These are phyloP conservation scores for Cucurbita argyrosperma DNA, from an alignment of 306 rosid genomes.

Conservation along the genomic window DNA sequence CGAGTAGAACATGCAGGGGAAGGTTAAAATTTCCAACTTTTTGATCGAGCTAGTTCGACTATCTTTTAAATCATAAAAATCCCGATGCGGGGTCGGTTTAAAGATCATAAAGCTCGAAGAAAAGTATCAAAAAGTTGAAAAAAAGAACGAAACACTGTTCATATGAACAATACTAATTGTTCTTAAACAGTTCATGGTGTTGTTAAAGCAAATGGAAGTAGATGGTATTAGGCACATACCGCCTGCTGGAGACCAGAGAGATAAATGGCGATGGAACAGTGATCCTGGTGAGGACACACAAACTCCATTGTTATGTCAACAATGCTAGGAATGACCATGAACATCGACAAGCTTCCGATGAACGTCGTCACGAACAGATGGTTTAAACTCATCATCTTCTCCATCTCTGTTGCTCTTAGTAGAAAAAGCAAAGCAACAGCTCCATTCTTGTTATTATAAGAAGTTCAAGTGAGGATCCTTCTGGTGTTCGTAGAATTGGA, in stretches of 20 bases:
- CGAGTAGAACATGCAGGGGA: too few species aligned
- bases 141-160: too few species aligned
- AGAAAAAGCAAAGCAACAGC: neutral
- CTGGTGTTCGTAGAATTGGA: neutral
- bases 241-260: slow-evolving; percentile 64
- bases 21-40: too few species aligned
- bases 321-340: slow-evolving; percentile 32
- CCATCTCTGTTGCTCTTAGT: slow-evolving; percentile 10
- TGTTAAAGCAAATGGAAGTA: too few species aligned
- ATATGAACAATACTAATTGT: too few species aligned
- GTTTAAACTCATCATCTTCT: slow-evolving; percentile 17
- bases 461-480: neutral
- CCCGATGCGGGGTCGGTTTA: neutral
- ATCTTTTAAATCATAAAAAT: neutral
- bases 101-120: neutral
- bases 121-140: neutral
- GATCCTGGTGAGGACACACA: slow-evolving; percentile 45
- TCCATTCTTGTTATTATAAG: neutral
- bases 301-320: slow-evolving; percentile 57
- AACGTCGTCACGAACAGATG: slow-evolving; percentile 54
- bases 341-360: slow-evolving; percentile 13
- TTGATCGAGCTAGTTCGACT: too few species aligned
- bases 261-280: slow-evolving; percentile 77
- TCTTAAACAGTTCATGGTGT: too few species aligned
- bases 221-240: slow-evolving; percentile 17